Evolutionary conservation across 306 rosid species (phyloP).

Genomic region (Luffa aegyptiaca): DNA sequence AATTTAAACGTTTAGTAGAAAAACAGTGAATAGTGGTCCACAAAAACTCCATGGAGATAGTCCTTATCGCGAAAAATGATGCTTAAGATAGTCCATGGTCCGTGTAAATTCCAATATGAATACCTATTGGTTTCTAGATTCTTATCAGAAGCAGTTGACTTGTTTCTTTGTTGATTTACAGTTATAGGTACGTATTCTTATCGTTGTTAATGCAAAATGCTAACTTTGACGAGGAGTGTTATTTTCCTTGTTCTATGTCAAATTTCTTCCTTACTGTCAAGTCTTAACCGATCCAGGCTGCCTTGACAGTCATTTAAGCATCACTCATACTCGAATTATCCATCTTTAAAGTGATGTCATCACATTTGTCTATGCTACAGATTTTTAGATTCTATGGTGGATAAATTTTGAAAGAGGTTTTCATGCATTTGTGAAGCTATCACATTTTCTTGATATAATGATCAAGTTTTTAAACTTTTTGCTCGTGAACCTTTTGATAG

Average conservation of each 20-base stretch:
- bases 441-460: not conserved
- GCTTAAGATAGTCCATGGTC: not conserved
- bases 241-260: not conserved
- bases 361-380: not conserved
- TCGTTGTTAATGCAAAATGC: not conserved
- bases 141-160: not conserved
- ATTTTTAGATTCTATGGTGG: not conserved
- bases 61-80: not conserved
- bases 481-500: slow-evolving; percentile 17
- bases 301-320: not conserved
- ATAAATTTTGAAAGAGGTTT: not conserved
- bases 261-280: not conserved
- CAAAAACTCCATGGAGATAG: not conserved
- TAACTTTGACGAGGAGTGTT: not conserved
- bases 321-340: not conserved
- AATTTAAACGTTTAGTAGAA: not conserved
- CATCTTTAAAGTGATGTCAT: not conserved
- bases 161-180: not conserved
- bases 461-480: not conserved
- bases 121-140: not conserved
- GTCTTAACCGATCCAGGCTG: not conserved
- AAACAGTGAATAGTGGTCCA: not conserved
- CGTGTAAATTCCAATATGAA: not conserved
- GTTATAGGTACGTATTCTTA: not conserved
- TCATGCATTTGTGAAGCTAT: not conserved